Base-by-base conservation (phyloP, 768 basidiomycete genomes). In the Austroboletus eburneus region DNA sequence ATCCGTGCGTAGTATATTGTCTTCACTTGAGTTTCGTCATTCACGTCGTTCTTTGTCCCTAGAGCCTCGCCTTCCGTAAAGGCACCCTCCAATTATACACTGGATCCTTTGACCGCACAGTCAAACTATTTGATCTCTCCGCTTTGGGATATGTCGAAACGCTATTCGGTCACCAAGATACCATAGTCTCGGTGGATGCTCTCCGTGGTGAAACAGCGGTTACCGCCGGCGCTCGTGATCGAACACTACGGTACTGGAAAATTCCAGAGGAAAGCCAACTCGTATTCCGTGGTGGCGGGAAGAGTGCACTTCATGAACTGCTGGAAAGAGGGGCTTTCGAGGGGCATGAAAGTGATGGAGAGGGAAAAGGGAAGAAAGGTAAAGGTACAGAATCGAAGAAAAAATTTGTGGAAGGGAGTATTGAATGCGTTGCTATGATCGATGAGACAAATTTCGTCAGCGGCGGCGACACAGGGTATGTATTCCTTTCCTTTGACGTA, bases 131-230 rank as follows among this genome's bases (percentile, higher is more conserved):
- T 66, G 94, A 87, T 62, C 70, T 78, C 38, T 77, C 71, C 50
- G 88, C 90, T 5, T 79, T 95, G 76, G 92, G 91, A 9, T 92
- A 93, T 58, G 85, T 98, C 46, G 95, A 99, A 65, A 97, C 95
- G 8, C 72, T 98, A 4, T 99, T 95, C 62, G 96, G 96, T 1
- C 96, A 99, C 62, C 95, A 98, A 69, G 94, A 97, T 59, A 78
- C 80, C 23, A 80, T 96, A 23, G 71, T 88, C 14, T 72, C 77
- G 4, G 58, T 99, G 5, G 90, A 93, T 52, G 76, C 91, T 6
- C 77, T 98, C 14, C 82, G 87, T 27, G 80, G 80, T 7, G 92
- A 97, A 56, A 81, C 83, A 2, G 88, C 87, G 14, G 80, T 97
- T 17, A 93, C 85, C 29, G 87, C 86, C 5, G 96, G 95, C 17